phyloP scores from a whole-genome alignment of 1,139 yeast genomes.

The Blastobotrys persicus region DNA sequence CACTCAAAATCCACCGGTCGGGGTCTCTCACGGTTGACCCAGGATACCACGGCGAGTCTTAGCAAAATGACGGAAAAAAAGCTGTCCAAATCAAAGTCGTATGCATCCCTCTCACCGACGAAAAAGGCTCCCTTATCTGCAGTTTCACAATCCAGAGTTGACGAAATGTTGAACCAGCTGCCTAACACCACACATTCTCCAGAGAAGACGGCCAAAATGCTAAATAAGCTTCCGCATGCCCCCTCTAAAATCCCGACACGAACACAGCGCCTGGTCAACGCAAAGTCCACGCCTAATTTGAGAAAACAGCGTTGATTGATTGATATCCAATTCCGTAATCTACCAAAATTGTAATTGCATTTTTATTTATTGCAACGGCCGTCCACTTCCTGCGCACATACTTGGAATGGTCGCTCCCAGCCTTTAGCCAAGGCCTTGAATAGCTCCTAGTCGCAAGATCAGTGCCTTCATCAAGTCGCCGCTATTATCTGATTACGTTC shows the following conservation, averaged over 20 bases:
- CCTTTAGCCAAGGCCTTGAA: no score
- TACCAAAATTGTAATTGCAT: no score
- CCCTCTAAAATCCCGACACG: constrained; percentile 16
- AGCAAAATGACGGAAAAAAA: neutral
- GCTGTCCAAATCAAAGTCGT: neutral
- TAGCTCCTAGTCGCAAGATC: no score
- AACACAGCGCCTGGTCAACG: constrained; percentile 14
- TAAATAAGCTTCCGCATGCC: constrained; percentile 12
- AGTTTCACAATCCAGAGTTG: constrained; percentile 16
- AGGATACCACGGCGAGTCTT: constrained; percentile 4
- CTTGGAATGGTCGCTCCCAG: no score
- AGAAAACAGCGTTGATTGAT: constrained; percentile 3
- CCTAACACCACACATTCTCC: constrained; percentile 17
- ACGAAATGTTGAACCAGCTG: constrained; percentile 19
- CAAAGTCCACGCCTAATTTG: constrained; percentile 12
- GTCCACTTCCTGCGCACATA: no score
- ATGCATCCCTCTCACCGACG: neutral
- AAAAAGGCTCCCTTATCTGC: neutral
- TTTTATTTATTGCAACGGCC: neutral
- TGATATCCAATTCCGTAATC: neutral
- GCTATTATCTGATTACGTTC: no score
- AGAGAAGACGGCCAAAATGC: constrained; percentile 8
- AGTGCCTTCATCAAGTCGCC: no score
- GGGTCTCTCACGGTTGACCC: constrained; percentile 4
- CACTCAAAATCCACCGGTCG: constrained; percentile 3